A percentile compares a stretch with the other conserved stretches of the same genome.
Evolutionary conservation across 495 filamentous ascomycete species (phyloP).

Genomic region (Aspergillus incahuasiensis): DNA sequence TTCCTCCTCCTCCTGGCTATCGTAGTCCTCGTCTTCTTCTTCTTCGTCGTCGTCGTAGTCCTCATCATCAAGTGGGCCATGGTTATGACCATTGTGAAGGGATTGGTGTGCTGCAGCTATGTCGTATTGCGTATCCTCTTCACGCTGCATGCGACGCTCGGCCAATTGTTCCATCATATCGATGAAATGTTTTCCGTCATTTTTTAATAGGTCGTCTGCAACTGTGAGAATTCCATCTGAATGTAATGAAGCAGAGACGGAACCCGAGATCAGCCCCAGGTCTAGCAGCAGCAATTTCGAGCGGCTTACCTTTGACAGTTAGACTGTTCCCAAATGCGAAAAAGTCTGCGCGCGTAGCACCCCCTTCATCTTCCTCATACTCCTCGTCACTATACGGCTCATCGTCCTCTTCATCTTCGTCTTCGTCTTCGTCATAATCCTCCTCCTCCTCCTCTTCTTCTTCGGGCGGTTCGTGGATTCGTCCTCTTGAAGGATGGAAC

Average conservation of each 20-base stretch:
- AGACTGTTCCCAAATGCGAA: slow-evolving; percentile 97
- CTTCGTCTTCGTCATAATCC: slow-evolving; percentile 54
- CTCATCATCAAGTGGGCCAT: slow-evolving; percentile 66
- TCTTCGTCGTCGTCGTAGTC: slow-evolving; percentile 76
- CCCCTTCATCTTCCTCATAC: slow-evolving; percentile 47
- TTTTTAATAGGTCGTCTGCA: slow-evolving; percentile 95
- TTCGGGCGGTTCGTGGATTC: slow-evolving; percentile 52
- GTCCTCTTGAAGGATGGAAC: slow-evolving; percentile 46
- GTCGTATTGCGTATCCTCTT: slow-evolving; percentile 79
- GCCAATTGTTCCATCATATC: slow-evolving; percentile 99
- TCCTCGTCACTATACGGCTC: slow-evolving; percentile 55
- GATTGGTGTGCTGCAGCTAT: slow-evolving; percentile 55
- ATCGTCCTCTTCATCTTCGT: slow-evolving; percentile 53
- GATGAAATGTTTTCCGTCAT: slow-evolving; percentile 99
- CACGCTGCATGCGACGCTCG: slow-evolving; percentile 92
- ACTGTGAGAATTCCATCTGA: slow-evolving; percentile 97
- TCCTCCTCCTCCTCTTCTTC: slow-evolving; percentile 65
- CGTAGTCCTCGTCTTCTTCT: slow-evolving; percentile 84
- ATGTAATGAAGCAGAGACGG: slow-evolving; percentile 14
- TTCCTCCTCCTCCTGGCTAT: slow-evolving; percentile 82
- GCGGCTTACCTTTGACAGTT: slow-evolving; percentile 81
- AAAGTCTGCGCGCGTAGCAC: slow-evolving; percentile 64
- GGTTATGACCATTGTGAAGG: slow-evolving; percentile 59
- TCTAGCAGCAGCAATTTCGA: slow-evolving; percentile 9
- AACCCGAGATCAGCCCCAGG: slow-evolving; percentile 20